These are phyloP conservation scores for apple (Malus domestica) DNA, from an alignment of 306 rosid genomes.

Conservation along the genomic window ASM211411v1 NC_041801.1:3010001-3010500, in stretches of 20 bases:
- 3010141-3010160: conserved; percentile 28
- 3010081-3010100: conserved; percentile 84
- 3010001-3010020: neutral
- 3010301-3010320: conserved; percentile 62
- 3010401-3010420: neutral
- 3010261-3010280: conserved; percentile 51
- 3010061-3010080: conserved; percentile 64
- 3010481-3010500: neutral
- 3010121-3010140: conserved; percentile 8
- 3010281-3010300: conserved; percentile 51
- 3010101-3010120: conserved; percentile 74
- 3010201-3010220: conserved; percentile 63
- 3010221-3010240: conserved; percentile 55
- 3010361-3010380: conserved; percentile 28
- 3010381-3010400: neutral
- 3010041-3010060: conserved; percentile 59
- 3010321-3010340: conserved; percentile 14
- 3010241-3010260: conserved; percentile 55
- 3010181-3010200: conserved; percentile 55
- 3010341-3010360: neutral
- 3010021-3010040: conserved; percentile 35
- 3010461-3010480: conserved; percentile 6
- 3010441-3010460: neutral
- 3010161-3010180: conserved; percentile 40
- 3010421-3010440: neutral